These are phyloP conservation scores for Turritis glabra DNA, from an alignment of 345 rosid species.

Conservation along the genomic window DNA sequence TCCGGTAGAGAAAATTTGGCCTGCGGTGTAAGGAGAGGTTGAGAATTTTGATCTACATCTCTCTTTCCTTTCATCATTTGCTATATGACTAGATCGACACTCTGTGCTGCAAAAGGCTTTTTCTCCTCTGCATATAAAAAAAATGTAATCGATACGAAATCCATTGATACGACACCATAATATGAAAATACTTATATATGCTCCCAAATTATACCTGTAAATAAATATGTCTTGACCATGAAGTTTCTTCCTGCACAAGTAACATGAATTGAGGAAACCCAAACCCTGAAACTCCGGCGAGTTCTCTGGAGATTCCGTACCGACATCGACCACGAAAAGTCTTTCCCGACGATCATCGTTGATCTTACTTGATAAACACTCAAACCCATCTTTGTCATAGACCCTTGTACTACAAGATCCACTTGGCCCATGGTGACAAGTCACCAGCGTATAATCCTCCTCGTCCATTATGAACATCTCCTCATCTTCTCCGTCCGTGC, in stretches of 20 bases:
- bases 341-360: slow-evolving; percentile 5
- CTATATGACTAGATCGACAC: slow-evolving; percentile 70
- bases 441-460: slow-evolving; percentile 61
- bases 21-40: slow-evolving; percentile 49
- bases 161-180: background rate
- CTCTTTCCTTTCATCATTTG: slow-evolving; percentile 62
- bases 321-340: slow-evolving; percentile 23
- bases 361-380: slow-evolving; percentile 25
- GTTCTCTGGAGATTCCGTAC: slow-evolving; percentile 34
- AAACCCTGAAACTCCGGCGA: slow-evolving; percentile 37
- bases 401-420: slow-evolving; percentile 54
- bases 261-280: slow-evolving; percentile 65
- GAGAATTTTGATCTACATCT: slow-evolving; percentile 59
- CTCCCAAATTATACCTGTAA: slow-evolving; percentile 56
- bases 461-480: slow-evolving; percentile 58
- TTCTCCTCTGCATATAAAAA: slow-evolving; percentile 61
- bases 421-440: slow-evolving; percentile 52
- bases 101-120: slow-evolving; percentile 80
- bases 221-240: slow-evolving; percentile 76
- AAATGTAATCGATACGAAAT: background rate
- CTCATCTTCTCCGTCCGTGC: slow-evolving; percentile 40
- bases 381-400: slow-evolving; percentile 48
- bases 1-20: slow-evolving; percentile 65
- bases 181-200: background rate
- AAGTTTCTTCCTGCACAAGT: slow-evolving; percentile 68